phyloP scores from a whole-genome alignment of 108 stramenopile species.

The Schizochytrium sp. region DNA sequence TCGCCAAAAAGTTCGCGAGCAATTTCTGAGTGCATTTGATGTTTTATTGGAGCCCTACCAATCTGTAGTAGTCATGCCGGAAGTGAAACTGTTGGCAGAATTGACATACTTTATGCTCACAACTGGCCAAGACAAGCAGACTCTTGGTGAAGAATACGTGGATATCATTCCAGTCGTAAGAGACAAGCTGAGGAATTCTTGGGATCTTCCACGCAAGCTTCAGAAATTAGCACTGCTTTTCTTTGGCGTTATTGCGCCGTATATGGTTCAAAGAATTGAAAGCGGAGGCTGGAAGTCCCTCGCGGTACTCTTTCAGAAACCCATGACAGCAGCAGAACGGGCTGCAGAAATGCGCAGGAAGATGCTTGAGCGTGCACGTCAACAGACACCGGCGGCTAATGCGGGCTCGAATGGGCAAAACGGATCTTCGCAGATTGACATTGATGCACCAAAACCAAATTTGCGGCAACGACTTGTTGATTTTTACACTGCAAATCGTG shows the following conservation, averaged over 20 bases:
- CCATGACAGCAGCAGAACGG: constrained; percentile 13
- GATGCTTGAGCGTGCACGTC: constrained; percentile 48
- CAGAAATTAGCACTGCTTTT: background rate
- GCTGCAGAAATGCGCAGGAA: constrained; percentile 18
- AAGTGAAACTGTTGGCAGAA: constrained; percentile 49
- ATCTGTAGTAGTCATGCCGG: constrained; percentile 40
- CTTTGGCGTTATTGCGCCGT: constrained; percentile 48
- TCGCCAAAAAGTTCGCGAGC: background rate
- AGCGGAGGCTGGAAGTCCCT: constrained; percentile 51
- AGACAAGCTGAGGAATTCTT: background rate
- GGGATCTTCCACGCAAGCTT: background rate
- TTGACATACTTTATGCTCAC: constrained; percentile 27
- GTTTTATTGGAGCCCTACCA: background rate
- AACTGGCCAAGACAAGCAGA: background rate
- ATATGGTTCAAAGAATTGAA: background rate
- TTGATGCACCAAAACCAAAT: background rate
- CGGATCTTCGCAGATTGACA: background rate
- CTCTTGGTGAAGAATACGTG: constrained; percentile 45
- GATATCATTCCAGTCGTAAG: constrained; percentile 3
- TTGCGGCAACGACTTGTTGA: background rate
- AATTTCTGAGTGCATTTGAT: background rate
- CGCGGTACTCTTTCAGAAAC: constrained; percentile 34
- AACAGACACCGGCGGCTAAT: background rate
- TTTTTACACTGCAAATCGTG: background rate
- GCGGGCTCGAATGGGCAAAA: background rate